Conservation (phyloP, 2,329 filamentous ascomycete species). For the Chrysoporthe deuterocubensis region DNA sequence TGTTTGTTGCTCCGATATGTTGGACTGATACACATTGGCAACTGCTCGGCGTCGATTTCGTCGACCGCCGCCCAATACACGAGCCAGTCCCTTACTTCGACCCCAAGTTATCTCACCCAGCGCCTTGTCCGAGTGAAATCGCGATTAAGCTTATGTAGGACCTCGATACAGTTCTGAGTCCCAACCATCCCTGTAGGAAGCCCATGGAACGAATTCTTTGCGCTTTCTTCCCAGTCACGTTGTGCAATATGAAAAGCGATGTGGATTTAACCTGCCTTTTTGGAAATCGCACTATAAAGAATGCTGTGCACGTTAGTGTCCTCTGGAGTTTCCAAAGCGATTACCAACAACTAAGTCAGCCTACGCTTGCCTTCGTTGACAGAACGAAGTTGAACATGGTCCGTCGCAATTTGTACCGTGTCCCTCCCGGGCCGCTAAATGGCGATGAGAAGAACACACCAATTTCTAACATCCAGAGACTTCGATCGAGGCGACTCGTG, state of each 20-base stretch:
- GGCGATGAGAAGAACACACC: conserved; percentile 46
- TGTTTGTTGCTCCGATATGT: conserved; percentile 57
- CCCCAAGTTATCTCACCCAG: conserved; percentile 16
- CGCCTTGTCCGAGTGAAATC: conserved; percentile 43
- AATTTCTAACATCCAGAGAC: conserved; percentile 51
- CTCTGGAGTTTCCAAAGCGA: conserved; percentile 33
- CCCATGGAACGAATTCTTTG: conserved; percentile 50
- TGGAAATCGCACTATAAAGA: conserved; percentile 48
- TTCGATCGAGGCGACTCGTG: conserved; percentile 51
- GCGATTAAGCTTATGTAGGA: conserved; percentile 48
- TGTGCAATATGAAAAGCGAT: conserved; percentile 38
- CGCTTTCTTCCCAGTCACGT: conserved; percentile 46
- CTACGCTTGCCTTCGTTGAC: conserved; percentile 53
- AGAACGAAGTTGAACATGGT: conserved; percentile 49
- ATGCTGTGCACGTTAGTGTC: conserved; percentile 52
- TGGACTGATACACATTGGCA: conserved; percentile 59
- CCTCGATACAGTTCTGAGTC: conserved; percentile 48
- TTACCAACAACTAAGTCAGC: conserved; percentile 31
- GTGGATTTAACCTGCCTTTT: conserved; percentile 56
- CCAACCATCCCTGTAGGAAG: conserved; percentile 40
- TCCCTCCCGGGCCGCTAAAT: conserved; percentile 45
- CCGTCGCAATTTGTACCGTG: conserved; percentile 52
- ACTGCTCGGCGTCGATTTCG: conserved; percentile 53
- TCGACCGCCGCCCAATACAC: conserved; percentile 46
- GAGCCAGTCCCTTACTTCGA: conserved; percentile 43